A percentile compares a stretch with the other conserved stretches of the same genome.
phyloP scores from a whole-genome alignment of 257 asterid genomes.

The Perilla frutescens region DNA sequence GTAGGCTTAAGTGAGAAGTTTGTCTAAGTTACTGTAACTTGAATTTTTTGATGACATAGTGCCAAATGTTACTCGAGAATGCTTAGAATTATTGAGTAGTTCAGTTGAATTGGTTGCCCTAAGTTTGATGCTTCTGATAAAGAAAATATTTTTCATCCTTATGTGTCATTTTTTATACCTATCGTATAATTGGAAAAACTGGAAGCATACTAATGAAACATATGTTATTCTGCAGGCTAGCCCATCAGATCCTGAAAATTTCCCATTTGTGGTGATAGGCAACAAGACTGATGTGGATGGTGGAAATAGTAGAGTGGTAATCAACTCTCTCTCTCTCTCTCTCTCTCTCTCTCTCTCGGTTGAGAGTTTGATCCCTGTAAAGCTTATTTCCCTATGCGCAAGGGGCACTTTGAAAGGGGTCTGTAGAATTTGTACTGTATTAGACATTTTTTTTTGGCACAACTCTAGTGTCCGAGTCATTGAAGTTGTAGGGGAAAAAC shows the following conservation, averaged over 20 bases:
- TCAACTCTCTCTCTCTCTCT: background rate
- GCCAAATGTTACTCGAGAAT: conserved; percentile 1
- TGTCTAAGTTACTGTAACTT: conserved; percentile 14
- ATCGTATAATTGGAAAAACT: background rate
- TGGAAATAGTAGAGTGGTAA: conserved; percentile 96
- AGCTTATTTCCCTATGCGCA: background rate
- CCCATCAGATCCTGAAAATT: conserved; percentile 97
- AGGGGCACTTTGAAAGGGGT: background rate
- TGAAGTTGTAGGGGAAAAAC: background rate
- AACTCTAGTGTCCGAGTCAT: background rate
- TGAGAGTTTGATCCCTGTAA: background rate
- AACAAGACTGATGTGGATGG: conserved; percentile 98
- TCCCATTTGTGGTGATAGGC: conserved; percentile 97
- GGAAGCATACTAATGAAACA: conserved; percentile 17
- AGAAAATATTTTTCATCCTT: background rate
- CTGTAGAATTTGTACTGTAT: background rate
- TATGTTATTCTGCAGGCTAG: conserved; percentile 74
- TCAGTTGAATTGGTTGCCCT: background rate
- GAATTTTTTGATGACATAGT: conserved; percentile 2
- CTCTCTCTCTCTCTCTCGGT: conserved; percentile 9
- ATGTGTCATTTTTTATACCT: conserved; percentile 2
- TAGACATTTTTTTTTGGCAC: background rate
- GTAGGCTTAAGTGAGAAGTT: background rate
- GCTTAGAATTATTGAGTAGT: background rate
- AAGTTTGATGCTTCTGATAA: conserved; percentile 5